These are phyloP conservation scores for Coemansia reversa DNA, from an alignment of 192 early-diverging fungal species.

Conservation along the genomic window DNA sequence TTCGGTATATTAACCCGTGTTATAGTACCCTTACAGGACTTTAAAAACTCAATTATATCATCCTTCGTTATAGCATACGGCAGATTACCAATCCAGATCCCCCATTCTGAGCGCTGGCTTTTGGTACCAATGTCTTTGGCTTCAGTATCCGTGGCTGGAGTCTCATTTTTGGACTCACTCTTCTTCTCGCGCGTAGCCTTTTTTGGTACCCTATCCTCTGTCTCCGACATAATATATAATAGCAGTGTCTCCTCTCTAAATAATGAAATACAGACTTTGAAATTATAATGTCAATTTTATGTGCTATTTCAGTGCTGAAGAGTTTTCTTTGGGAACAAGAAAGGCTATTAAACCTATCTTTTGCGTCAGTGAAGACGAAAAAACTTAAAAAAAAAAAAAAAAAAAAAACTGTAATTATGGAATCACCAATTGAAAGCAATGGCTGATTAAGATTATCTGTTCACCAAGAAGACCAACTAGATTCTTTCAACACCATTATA, in stretches of 20 bases:
- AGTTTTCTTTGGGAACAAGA: too few relatives aligned
- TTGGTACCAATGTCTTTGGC: slow-evolving; percentile 21
- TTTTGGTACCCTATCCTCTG: background rate
- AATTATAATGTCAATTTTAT: too few relatives aligned
- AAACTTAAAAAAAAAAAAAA: slow-evolving; percentile 1
- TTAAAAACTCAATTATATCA: slow-evolving; percentile 60
- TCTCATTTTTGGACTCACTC: slow-evolving; percentile 26
- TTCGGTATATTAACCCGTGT: slow-evolving; percentile 49
- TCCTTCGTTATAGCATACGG: slow-evolving; percentile 60
- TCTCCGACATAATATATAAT: background rate
- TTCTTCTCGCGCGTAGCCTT: slow-evolving; percentile 32
- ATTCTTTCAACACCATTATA: too few relatives aligned
- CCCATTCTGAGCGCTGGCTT: slow-evolving; percentile 57
- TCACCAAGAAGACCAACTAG: too few relatives aligned
- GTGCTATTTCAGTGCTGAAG: too few relatives aligned
- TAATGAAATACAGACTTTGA: too few relatives aligned
- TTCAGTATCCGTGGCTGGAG: background rate
- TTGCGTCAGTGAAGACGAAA: background rate
- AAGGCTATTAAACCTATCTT: too few relatives aligned
- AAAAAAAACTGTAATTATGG: slow-evolving; percentile 2
- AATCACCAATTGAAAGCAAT: slow-evolving; percentile 1
- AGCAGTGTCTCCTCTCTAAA: too few relatives aligned
- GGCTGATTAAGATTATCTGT: background rate
- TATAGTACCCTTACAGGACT: slow-evolving; percentile 36
- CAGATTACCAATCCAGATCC: slow-evolving; percentile 75